phyloP scores from a whole-genome alignment of 2,329 filamentous ascomycete species.

The Tetracladium maxilliforme region DNA sequence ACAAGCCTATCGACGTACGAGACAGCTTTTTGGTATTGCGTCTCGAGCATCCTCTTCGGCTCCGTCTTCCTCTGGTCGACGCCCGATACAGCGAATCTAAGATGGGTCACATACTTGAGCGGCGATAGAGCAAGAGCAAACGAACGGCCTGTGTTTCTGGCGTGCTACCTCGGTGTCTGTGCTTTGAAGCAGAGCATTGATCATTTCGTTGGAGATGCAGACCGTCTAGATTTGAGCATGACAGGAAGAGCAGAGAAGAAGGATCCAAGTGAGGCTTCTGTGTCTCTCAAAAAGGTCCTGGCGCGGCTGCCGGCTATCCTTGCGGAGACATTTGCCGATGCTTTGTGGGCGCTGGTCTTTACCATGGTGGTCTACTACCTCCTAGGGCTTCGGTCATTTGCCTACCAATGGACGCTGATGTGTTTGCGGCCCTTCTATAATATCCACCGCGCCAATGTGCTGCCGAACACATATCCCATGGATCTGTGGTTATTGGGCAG shows the following conservation, averaged over 20 bases:
- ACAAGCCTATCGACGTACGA: slow-evolving; percentile 45
- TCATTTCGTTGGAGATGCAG: no score
- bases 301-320: slow-evolving; percentile 20
- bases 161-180: slow-evolving; percentile 54
- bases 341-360: slow-evolving; percentile 19
- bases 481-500: slow-evolving; percentile 38
- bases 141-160: slow-evolving; percentile 72
- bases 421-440: slow-evolving; percentile 62
- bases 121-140: slow-evolving; percentile 67
- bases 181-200: no score
- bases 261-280: slow-evolving; percentile 8
- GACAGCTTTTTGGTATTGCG: slow-evolving; percentile 60
- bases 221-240: no score
- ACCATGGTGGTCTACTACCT: slow-evolving; percentile 45
- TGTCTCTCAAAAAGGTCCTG: slow-evolving; percentile 4
- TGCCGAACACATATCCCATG: slow-evolving; percentile 41
- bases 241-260: no score
- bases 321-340: not conserved
- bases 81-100: slow-evolving; percentile 43
- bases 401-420: slow-evolving; percentile 56
- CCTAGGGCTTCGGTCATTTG: slow-evolving; percentile 42
- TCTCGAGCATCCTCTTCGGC: slow-evolving; percentile 68
- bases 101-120: slow-evolving; percentile 56
- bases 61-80: slow-evolving; percentile 68
- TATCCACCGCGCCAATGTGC: slow-evolving; percentile 56